Evolutionary conservation across 1,284 basidiomycete species (phyloP), one percentile per base, ranked within the genome.

Genomic region (Cerioporus squamosus): DNA sequence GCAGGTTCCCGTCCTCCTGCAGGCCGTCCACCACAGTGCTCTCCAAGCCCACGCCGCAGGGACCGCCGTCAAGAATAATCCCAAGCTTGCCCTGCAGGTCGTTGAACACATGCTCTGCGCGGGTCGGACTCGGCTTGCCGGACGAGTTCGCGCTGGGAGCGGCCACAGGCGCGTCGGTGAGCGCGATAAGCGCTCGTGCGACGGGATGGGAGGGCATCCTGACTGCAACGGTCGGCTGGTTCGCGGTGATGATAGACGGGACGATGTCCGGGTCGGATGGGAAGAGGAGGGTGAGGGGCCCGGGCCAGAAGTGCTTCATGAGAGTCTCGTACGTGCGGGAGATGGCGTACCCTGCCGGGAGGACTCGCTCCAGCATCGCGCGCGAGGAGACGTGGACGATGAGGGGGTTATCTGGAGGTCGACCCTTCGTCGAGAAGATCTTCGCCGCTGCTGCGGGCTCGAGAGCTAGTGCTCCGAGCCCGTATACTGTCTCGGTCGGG

Each of bases 401-500:
- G 53, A 99, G 82, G 0, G 97, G 97, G 73, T 99, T 99, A 75
- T 99, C 97, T 3, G 91, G 79, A 1, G 97, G 97, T 46, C 97
- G 82, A 40, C 95, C 93, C 72, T 99, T 99, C 57, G 93, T 92
- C 10, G 83, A 78, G 74, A 96, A 99, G 67, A 99, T 97, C 61
- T 81, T 82, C 1, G 81, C 72, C 3, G 87, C 83, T 8, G 95
- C 95, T 18, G 75, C 68, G 0, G 84, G 68, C 58, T 88, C 77
- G 40, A 96, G 78, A 0, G 96, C 95, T 39, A 90, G 80, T 0
- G 94, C 97, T 22, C 94, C 97, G 4, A 99, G 86, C 1, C 97
- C 97, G 73, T 99, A 99, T 22, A 99, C 97, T 0, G 97, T 99
- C 76, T 99, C 97, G 29, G 97, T 98, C 0, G 97, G 97, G 69